These are phyloP conservation scores for Vaccinium corymbosum DNA, from an alignment of 148 eudicot species.

Conservation along the genomic window DNA sequence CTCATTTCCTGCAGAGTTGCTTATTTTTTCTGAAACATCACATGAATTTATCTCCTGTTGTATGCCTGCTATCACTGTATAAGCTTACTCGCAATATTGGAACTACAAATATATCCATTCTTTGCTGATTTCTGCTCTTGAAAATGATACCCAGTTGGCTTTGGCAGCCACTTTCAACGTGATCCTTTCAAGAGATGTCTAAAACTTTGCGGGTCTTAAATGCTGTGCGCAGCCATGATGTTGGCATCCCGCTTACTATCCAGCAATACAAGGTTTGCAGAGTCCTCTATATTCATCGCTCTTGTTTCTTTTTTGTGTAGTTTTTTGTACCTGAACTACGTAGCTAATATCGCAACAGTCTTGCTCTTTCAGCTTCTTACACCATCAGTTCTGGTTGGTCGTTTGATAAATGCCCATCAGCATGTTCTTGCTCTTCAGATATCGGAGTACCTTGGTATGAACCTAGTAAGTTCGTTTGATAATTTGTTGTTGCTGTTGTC, in stretches of 20 bases:
- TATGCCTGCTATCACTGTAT: neutral
- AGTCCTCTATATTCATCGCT: neutral
- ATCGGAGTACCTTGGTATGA: conserved; percentile 81
- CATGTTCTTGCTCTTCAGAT: conserved; percentile 79
- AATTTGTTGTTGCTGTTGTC: neutral
- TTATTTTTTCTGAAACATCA: neutral
- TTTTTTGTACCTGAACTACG: conserved; percentile 2
- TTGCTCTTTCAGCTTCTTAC: conserved; percentile 66
- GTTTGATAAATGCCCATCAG: conserved; percentile 82
- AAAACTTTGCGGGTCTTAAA: conserved; percentile 86
- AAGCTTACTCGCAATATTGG: neutral
- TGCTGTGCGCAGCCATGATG: conserved; percentile 80
- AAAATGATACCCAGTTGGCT: conserved; percentile 92
- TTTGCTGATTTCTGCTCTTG: conserved; percentile 54
- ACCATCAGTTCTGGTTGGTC: conserved; percentile 82
- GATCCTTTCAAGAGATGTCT: conserved; percentile 91
- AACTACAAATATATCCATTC: conserved; percentile 8
- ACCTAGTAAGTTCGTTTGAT: conserved; percentile 51
- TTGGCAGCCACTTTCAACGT: conserved; percentile 97
- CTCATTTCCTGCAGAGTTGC: neutral
- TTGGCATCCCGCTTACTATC: conserved; percentile 91
- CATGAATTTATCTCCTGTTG: neutral
- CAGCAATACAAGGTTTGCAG: conserved; percentile 88
- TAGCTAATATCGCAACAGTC: conserved; percentile 10
- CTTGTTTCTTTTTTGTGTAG: neutral